Evolutionary conservation across 768 basidiomycete genomes (phyloP).

Genomic region (Leucocoprinus leucothites): DNA sequence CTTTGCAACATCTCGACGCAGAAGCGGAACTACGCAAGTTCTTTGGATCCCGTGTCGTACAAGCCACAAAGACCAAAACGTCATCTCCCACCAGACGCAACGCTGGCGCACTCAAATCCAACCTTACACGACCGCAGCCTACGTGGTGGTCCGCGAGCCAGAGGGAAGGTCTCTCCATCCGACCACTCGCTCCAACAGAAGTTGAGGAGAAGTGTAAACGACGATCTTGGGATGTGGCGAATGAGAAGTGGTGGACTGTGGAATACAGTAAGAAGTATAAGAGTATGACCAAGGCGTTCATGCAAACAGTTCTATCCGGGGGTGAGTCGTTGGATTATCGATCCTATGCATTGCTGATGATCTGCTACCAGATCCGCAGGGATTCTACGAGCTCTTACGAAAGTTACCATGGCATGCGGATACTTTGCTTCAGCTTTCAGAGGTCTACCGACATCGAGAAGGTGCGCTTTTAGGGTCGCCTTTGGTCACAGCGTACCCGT

Average conservation of each 20-base stretch:
- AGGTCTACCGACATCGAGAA: constrained; percentile 84
- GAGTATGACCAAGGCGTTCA: constrained; percentile 75
- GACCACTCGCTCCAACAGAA: constrained; percentile 56
- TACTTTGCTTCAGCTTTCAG: constrained; percentile 82
- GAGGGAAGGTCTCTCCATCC: constrained; percentile 72
- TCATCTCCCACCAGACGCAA: constrained; percentile 35
- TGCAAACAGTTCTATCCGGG: constrained; percentile 77
- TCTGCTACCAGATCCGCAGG: constrained; percentile 59
- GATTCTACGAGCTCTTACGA: constrained; percentile 72
- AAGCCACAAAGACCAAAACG: constrained; percentile 45
- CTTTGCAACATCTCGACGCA: constrained; percentile 75
- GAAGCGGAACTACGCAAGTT: constrained; percentile 92
- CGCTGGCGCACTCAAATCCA: constrained; percentile 51
- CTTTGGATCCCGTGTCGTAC: constrained; percentile 89
- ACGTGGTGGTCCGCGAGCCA: constrained; percentile 71
- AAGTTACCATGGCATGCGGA: constrained; percentile 90
- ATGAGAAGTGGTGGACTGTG: constrained; percentile 29
- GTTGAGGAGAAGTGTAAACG: constrained; percentile 36
- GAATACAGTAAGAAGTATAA: constrained; percentile 86
- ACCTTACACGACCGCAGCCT: constrained; percentile 72
- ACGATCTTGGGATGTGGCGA: constrained; percentile 29
- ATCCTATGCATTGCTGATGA: not conserved
- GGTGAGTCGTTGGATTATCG: constrained; percentile 41
- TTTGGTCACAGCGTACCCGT: too few relatives aligned
- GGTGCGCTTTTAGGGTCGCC: constrained; percentile 39